phyloP scores from a whole-genome alignment of 2,329 filamentous ascomycete species.

The Xylaria sp. region DNA sequence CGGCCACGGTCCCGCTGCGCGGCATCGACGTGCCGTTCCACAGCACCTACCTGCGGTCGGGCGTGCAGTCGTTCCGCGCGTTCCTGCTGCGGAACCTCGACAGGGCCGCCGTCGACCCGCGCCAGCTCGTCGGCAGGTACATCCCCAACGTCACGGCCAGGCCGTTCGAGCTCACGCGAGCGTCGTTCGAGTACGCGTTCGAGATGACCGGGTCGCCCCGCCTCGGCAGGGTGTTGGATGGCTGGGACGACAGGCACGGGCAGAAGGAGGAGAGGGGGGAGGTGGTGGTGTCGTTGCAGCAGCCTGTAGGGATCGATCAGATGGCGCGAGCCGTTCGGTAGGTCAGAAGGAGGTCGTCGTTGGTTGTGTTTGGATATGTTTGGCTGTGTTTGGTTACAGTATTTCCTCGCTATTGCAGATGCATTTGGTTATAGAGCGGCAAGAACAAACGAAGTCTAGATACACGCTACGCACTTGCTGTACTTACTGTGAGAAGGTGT shows the following conservation, averaged over 20 bases:
- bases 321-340: neutral
- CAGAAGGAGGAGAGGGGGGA: conserved; percentile 40
- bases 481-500: no score
- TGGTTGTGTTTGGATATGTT: neutral
- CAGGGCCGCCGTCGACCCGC: conserved; percentile 28
- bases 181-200: conserved; percentile 31
- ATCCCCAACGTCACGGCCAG: conserved; percentile 41
- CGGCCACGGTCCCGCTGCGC: conserved; percentile 35
- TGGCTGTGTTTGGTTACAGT: neutral
- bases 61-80: conserved; percentile 35
- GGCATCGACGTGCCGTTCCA: conserved; percentile 41
- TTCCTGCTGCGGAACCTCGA: conserved; percentile 32
- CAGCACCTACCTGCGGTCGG: conserved; percentile 29
- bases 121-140: conserved; percentile 36
- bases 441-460: neutral
- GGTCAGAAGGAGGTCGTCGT: neutral
- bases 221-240: conserved; percentile 25
- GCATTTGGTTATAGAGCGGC: neutral
- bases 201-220: conserved; percentile 25
- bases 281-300: no score
- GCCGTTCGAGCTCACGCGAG: conserved; percentile 35
- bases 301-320: no score
- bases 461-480: no score
- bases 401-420: neutral
- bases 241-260: conserved; percentile 18